These are phyloP conservation scores for Xylaria venustula DNA, from an alignment of 495 filamentous ascomycete genomes.

Conservation along the genomic window DNA sequence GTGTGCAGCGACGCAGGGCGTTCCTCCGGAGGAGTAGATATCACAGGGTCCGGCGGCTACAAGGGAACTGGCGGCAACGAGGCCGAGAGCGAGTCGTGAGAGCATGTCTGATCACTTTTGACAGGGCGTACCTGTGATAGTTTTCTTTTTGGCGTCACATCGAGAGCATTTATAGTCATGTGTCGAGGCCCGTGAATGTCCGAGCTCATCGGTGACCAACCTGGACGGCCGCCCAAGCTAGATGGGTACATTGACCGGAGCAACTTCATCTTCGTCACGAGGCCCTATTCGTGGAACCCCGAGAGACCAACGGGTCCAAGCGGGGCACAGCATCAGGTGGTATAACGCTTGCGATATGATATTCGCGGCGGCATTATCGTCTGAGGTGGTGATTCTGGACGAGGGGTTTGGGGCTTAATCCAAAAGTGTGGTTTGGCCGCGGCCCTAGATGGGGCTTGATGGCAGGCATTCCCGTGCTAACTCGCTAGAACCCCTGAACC, in stretches of 20 bases:
- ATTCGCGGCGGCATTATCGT: not conserved
- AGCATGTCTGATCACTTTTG: slow-evolving; percentile 35
- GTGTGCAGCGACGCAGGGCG: slow-evolving; percentile 58
- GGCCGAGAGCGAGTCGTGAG: slow-evolving; percentile 36
- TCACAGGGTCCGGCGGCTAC: slow-evolving; percentile 55
- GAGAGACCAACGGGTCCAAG: not conserved
- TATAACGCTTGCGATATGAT: not conserved
- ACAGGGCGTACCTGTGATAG: not conserved
- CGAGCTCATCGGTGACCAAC: not conserved
- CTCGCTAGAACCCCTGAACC: not conserved
- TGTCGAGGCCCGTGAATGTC: not conserved
- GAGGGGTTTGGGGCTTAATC: not conserved
- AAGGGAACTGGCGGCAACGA: slow-evolving; percentile 40
- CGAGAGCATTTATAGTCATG: not conserved
- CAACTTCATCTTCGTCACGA: slow-evolving; percentile 1
- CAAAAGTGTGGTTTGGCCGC: not conserved
- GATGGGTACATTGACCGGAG: not conserved
- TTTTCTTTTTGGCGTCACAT: not conserved
- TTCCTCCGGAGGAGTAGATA: slow-evolving; percentile 51
- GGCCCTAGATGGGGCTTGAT: not conserved
- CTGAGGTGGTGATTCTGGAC: not conserved
- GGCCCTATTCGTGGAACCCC: slow-evolving; percentile 4
- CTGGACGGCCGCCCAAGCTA: not conserved
- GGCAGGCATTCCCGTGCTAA: not conserved
- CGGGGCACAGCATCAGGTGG: not conserved